phyloP scores from a whole-genome alignment of 1,284 basidiomycete species.

The Pyrrhoderma lamaoense region DNA sequence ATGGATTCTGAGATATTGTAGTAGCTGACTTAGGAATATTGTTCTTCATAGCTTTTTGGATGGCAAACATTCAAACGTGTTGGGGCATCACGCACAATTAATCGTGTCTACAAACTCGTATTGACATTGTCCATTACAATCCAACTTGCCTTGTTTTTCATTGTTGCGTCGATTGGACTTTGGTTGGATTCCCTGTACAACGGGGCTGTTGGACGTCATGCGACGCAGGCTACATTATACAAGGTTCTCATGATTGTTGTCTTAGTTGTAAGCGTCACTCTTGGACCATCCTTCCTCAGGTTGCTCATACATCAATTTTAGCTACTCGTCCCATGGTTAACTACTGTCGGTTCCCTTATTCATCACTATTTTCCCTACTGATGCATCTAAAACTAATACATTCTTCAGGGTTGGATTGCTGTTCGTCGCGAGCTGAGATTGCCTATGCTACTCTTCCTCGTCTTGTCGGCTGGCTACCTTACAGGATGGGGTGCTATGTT shows the following conservation, averaged over 20 bases:
- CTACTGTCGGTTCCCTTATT: conserved; percentile 27
- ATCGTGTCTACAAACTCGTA: conserved; percentile 66
- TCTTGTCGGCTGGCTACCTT: conserved; percentile 51
- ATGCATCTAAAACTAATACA: conserved; percentile 18
- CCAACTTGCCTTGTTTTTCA: conserved; percentile 71
- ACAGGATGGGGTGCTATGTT: conserved; percentile 69
- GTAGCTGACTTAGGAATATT: conserved; percentile 1
- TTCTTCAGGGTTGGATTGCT: conserved; percentile 60
- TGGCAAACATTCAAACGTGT: conserved; percentile 83
- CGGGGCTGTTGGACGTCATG: conserved; percentile 50
- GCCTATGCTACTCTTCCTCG: conserved; percentile 56
- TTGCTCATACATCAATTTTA: conserved; percentile 22
- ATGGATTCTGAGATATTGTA: not conserved
- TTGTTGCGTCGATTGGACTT: conserved; percentile 57
- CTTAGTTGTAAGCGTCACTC: conserved; percentile 46
- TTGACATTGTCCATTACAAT: conserved; percentile 64
- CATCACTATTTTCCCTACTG: not conserved
- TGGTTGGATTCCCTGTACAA: conserved; percentile 74
- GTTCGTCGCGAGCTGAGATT: conserved; percentile 57
- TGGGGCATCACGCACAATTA: conserved; percentile 67
- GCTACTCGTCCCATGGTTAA: conserved; percentile 64
- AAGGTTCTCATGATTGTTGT: conserved; percentile 49
- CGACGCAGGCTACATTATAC: conserved; percentile 40
- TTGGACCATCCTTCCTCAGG: not conserved
- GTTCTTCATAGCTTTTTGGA: conserved; percentile 49